A percentile compares a stretch with the other conserved stretches of the same genome.
Evolutionary conservation across 306 rosid genomes (phyloP).

Genomic region (Heteromeles arbutifolia): DNA sequence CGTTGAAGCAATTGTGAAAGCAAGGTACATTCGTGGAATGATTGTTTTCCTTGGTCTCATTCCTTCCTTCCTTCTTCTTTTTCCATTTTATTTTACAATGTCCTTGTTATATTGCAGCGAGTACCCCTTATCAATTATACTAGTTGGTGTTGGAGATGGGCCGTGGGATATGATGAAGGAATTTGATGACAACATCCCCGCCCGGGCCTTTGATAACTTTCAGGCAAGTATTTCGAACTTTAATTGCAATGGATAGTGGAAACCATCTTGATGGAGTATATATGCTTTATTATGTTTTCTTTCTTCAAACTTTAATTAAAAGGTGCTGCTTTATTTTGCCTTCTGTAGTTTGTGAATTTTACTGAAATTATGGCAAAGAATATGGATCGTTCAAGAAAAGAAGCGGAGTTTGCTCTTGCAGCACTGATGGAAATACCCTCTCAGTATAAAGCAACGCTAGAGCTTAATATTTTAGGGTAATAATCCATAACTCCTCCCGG

Average conservation of each 20-base stretch:
- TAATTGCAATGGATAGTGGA: background rate
- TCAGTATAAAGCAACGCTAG: constrained; percentile 85
- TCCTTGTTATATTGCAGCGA: constrained; percentile 37
- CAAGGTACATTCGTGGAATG: constrained; percentile 48
- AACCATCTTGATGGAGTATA: constrained; percentile 9
- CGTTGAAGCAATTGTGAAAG: constrained; percentile 87
- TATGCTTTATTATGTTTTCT: background rate
- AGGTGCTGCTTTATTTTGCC: constrained; percentile 5
- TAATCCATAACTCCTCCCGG: constrained; percentile 12
- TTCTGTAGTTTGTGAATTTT: constrained; percentile 83
- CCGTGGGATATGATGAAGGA: constrained; percentile 98
- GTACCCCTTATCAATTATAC: constrained; percentile 74
- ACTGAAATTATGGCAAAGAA: constrained; percentile 85
- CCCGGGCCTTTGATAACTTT: constrained; percentile 87
- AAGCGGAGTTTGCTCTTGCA: constrained; percentile 79
- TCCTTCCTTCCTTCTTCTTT: background rate
- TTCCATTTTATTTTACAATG: background rate
- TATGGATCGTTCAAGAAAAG: constrained; percentile 65
- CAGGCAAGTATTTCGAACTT: constrained; percentile 45
- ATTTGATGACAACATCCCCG: constrained; percentile 91
- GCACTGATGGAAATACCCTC: constrained; percentile 93
- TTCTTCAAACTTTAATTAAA: background rate
- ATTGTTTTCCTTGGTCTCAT: background rate
- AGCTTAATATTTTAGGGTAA: constrained; percentile 79
- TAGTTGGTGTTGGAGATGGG: constrained; percentile 98